These are phyloP conservation scores for Venturia nashicola DNA, from an alignment of 2,329 filamentous ascomycete genomes.

Conservation along the genomic window DNA sequence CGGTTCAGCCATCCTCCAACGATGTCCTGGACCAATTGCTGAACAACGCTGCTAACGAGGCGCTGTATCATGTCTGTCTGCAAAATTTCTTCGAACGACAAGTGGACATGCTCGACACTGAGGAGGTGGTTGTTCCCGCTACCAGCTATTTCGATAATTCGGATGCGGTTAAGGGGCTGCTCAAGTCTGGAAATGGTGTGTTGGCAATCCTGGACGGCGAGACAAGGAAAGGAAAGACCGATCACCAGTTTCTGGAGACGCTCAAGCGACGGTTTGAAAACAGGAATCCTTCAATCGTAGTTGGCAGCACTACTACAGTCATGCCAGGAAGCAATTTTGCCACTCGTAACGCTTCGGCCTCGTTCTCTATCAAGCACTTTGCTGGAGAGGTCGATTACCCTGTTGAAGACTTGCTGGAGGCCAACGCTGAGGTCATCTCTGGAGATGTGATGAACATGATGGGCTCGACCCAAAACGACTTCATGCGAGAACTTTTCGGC, in stretches of 20 bases:
- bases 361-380: constrained; percentile 89
- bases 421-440: constrained; percentile 92
- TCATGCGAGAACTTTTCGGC: constrained; percentile 84
- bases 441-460: constrained; percentile 93
- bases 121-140: constrained; percentile 79
- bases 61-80: constrained; percentile 82
- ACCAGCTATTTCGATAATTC: constrained; percentile 98
- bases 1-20: constrained; percentile 63
- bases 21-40: constrained; percentile 85
- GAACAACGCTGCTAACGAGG: constrained; percentile 87
- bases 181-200: constrained; percentile 87
- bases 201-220: constrained; percentile 94
- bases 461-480: constrained; percentile 74
- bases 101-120: constrained; percentile 83
- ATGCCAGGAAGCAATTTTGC: constrained; percentile 83
- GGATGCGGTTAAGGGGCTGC: constrained; percentile 78
- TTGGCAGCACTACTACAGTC: constrained; percentile 60
- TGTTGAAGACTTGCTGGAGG: constrained; percentile 74
- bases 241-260: constrained; percentile 82
- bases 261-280: constrained; percentile 85
- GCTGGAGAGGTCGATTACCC: constrained; percentile 94
- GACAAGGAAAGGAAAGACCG: constrained; percentile 75
- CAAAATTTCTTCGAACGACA: constrained; percentile 95
- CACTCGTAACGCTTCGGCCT: constrained; percentile 66
- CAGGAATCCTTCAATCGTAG: constrained; percentile 82